Evolutionary conservation across 768 basidiomycete genomes (phyloP), one percentile per base, ranked within the genome.

Genomic region (Trichaptum fuscoviolaceum): DNA sequence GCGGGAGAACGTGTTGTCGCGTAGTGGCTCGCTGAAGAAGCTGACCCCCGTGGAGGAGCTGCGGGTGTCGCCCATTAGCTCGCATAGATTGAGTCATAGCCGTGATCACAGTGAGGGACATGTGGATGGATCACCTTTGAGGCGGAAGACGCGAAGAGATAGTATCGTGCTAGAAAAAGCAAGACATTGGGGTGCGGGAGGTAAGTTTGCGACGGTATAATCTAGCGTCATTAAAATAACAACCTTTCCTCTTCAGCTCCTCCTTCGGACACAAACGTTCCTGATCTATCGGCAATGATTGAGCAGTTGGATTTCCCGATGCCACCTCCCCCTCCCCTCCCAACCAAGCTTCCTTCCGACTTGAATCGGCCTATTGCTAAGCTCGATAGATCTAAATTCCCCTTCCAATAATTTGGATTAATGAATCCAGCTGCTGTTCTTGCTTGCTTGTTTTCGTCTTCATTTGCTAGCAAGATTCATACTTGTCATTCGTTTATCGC

Each of bases 211-310:
- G 59, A 25, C 15, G 7, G 7, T 24, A 25, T 61, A 24, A 73
- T 77, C 20, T 68, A 81, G 58, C 69, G 75, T 12, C 73, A 77
- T 65, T 80, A 83, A 71, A 74, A 79, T 30, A n/a, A 68, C 68
- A 70, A 17, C 71, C 70, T 18, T 67, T 65, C 62, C 71, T 63
- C 67, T 30, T 30, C 68, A 35, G 58, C 71, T 24, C 69, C 72
- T 8, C 63, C 69, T 15, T 63, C 71, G 10, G 68, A 67, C 35
- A 42, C 68, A 58, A 69, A 60, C 2, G 36, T 26, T 25, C 67
- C 65, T n/a, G 7, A 58, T n/a, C 15, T 62, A n/a, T 66, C 64
- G 52, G 67, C 65, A 42, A 64, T 66, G 65, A 61, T 34, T 42
- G 52, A 52, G n/a, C 27, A 58, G 18, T 61, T 59, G 34, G 35